Base-by-base conservation (phyloP, 2,329 filamentous ascomycete species). In the Ascochyta viciae-villosae region DNA sequence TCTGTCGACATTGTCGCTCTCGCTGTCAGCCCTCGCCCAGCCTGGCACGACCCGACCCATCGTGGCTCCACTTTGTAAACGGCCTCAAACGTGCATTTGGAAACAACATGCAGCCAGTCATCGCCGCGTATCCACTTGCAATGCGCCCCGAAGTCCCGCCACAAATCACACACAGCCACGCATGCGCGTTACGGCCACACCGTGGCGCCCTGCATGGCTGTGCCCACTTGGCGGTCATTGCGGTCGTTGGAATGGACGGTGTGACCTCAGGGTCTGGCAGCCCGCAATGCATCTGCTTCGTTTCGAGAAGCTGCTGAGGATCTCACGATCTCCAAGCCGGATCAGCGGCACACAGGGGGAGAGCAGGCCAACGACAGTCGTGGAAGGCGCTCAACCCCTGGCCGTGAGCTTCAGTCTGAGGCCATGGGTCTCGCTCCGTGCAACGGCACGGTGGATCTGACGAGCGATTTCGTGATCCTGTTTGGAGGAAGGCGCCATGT, bases 131-230 rank as follows among this genome's bases (percentile, higher is more conserved):
- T 35, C 54, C 54, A 57, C 54, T 39, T 43, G 43, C 27, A 31
- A 19, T 44, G 48, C 37, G 53, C 48, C 43, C 48, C 48, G 54
- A 56, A 22, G 44, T 48, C 39, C 49, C 49, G 54, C 54, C 54
- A 57, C 54, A 57, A 57, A 57, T 57, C 54, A 57, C 34, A 57
- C 54, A 34, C 54, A 57, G 54, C 54, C 54, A 57, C 54, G 54
- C 54, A 57, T 57, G 49, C 44, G 35, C 39, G 34, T 22, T 48
- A 24, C 33, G 48, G 43, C 44, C 44, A 52, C 54, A 47, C n/a
- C 35, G 54, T 57, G 54, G 54, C 54, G 54, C 54, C 54, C 49
- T 57, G 54, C 54, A 57, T 57, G 43, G 54, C 44, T 53, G 49
- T 53, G 54, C 44, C 54, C 54, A 57, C 54, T 57, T 57, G 49